Conservation (phyloP, 164 flowering plant genomes). For the Vitis riparia region DNA sequence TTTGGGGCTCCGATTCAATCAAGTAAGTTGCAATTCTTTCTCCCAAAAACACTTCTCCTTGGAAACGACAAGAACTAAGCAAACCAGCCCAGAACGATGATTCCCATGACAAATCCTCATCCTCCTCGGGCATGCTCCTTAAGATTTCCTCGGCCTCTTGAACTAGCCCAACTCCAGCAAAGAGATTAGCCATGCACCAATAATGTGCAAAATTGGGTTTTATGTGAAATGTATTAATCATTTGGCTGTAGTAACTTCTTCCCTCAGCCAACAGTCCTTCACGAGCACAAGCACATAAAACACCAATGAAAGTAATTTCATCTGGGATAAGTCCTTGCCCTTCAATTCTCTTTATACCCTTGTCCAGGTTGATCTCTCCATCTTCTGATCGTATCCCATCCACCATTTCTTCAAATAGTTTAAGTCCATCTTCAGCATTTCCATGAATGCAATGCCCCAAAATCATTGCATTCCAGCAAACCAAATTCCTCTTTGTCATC, state of each 20-base stretch:
- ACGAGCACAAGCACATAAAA: slow-evolving; percentile 70
- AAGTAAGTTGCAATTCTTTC: slow-evolving; percentile 54
- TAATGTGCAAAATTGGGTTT: slow-evolving; percentile 75
- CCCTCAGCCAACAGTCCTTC: slow-evolving; percentile 48
- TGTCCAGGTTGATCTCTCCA: neutral
- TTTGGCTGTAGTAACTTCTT: slow-evolving; percentile 42
- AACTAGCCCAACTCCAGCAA: slow-evolving; percentile 42
- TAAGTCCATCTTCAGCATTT: slow-evolving; percentile 55
- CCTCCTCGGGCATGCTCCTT: slow-evolving; percentile 37
- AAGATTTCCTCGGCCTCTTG: slow-evolving; percentile 53
- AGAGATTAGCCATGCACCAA: slow-evolving; percentile 87
- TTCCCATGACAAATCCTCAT: slow-evolving; percentile 28
- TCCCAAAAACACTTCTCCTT: slow-evolving; percentile 43
- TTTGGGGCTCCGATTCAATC: slow-evolving; percentile 56
- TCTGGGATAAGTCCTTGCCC: slow-evolving; percentile 40
- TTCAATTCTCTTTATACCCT: slow-evolving; percentile 3
- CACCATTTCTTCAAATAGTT: slow-evolving; percentile 47
- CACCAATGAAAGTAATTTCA: slow-evolving; percentile 57
- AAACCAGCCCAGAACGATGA: slow-evolving; percentile 51
- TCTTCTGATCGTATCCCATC: slow-evolving; percentile 2
- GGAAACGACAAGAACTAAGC: slow-evolving; percentile 55
- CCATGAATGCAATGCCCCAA: slow-evolving; percentile 75
- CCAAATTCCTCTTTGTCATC: slow-evolving; percentile 45
- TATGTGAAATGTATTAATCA: slow-evolving; percentile 40
- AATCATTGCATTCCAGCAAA: slow-evolving; percentile 81